Percentiles rank a stretch among this genome's conserved stretches.
Evolutionary conservation across 208 protist species (phyloP).

Genomic region (Leishmania arabica): DNA sequence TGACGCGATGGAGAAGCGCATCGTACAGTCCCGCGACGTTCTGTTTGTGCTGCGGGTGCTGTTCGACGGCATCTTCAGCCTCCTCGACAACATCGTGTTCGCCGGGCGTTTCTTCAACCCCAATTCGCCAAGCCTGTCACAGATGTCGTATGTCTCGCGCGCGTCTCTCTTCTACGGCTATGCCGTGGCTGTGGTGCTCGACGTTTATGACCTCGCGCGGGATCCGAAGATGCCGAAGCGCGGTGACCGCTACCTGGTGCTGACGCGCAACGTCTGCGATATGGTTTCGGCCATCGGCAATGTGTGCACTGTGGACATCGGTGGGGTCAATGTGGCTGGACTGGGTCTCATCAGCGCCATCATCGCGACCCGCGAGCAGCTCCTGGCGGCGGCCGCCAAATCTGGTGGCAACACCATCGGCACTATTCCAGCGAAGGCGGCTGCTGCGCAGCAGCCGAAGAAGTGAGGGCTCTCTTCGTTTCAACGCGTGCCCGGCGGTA

Average conservation of each 20-base stretch:
- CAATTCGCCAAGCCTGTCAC: conserved; percentile 23
- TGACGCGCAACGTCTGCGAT: conserved; percentile 74
- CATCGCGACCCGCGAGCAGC: conserved; percentile 63
- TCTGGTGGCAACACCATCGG: conserved; percentile 15
- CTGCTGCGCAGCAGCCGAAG: conserved; percentile 8
- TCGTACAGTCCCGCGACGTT: conserved; percentile 49
- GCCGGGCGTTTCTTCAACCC: conserved; percentile 48
- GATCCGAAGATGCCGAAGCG: conserved; percentile 38
- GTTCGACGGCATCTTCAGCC: conserved; percentile 78
- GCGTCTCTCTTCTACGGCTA: conserved; percentile 72
- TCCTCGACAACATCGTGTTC: conserved; percentile 82
- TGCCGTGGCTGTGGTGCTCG: conserved; percentile 55
- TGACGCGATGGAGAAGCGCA: conserved; percentile 50
- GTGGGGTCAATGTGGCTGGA: conserved; percentile 34
- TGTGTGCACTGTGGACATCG: conserved; percentile 46
- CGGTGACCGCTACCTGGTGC: conserved; percentile 39
- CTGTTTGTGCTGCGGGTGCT: conserved; percentile 67
- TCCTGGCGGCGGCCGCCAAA: conserved; percentile 35
- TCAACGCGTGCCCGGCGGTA: too few species aligned
- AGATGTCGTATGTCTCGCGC: conserved; percentile 46
- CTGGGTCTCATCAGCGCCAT: conserved; percentile 72
- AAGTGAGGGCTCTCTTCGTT: neutral
- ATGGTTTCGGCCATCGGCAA: conserved; percentile 70
- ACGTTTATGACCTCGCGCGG: conserved; percentile 60
- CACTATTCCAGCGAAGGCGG: conserved; percentile 4